phyloP scores from a whole-genome alignment of 805 yeast genomes.

The Priceomyces castillae region DNA sequence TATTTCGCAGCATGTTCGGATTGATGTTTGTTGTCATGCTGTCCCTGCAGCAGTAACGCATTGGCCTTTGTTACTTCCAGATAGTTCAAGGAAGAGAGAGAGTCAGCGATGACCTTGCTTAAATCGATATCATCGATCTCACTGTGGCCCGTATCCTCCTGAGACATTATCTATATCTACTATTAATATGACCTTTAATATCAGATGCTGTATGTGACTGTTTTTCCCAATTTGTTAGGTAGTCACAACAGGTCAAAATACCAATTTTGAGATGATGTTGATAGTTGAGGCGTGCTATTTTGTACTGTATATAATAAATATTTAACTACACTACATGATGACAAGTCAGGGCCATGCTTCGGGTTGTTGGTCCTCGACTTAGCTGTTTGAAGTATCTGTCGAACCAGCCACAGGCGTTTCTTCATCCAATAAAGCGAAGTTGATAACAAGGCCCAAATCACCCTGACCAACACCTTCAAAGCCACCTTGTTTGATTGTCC shows the following conservation, averaged over 20 bases:
- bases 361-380: too few relatives aligned
- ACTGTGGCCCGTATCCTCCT: slow-evolving; percentile 4
- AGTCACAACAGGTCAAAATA: background rate
- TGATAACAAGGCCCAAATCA: slow-evolving; percentile 31
- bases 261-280: background rate
- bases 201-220: slow-evolving; percentile 14
- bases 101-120: slow-evolving; percentile 8
- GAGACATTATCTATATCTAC: slow-evolving; percentile 6
- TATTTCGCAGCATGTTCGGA: background rate
- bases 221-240: slow-evolving; percentile 10
- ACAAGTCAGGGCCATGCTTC: too few relatives aligned
- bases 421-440: slow-evolving; percentile 38
- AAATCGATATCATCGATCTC: slow-evolving; percentile 7
- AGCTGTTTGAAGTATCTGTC: too few relatives aligned
- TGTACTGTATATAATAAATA: background rate
- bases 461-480: slow-evolving; percentile 32
- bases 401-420: too few relatives aligned
- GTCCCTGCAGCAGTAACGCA: slow-evolving; percentile 1
- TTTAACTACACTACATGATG: too few relatives aligned
- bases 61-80: background rate
- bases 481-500: slow-evolving; percentile 41
- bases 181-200: background rate
- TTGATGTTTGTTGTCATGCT: slow-evolving; percentile 3
- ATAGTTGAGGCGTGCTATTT: background rate
- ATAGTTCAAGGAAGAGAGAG: slow-evolving; percentile 8